Conservation (phyloP, 805 yeast species). For the Candida methanosorbosa region DNA sequence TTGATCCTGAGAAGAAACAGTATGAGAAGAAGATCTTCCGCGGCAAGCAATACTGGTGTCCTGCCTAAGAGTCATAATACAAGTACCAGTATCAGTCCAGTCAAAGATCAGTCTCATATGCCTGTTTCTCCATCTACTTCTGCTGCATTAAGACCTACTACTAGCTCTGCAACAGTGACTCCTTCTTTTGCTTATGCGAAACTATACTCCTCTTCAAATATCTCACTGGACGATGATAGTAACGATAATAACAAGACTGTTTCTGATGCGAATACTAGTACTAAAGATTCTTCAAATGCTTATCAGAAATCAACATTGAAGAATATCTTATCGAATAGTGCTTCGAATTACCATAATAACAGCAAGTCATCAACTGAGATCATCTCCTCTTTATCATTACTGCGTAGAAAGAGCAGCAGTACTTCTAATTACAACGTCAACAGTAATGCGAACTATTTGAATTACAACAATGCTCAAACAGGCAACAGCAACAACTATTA, state of each 20-base stretch:
- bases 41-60: neutral
- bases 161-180: conserved; percentile 12
- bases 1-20: conserved; percentile 2
- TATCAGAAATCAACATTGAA: too few species aligned
- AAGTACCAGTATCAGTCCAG: neutral
- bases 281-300: neutral
- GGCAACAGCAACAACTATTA: neutral
- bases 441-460: too few species aligned
- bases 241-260: neutral
- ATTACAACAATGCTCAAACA: conserved; percentile 1
- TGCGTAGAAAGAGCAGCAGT: too few species aligned
- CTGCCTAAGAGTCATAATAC: neutral
- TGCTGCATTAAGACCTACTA: neutral
- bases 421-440: too few species aligned
- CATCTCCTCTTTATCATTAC: too few species aligned
- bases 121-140: neutral
- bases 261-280: neutral
- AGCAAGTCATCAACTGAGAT: too few species aligned
- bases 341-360: neutral
- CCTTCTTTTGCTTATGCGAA: conserved; percentile 16
- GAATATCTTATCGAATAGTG: neutral
- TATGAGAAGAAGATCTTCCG: conserved; percentile 1
- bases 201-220: conserved; percentile 2
- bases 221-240: neutral
- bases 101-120: neutral